Percentiles rank a stretch among this genome's conserved stretches.
phyloP scores from a whole-genome alignment of 2,329 filamentous ascomycete genomes.

The Pezicula carpinea region DNA sequence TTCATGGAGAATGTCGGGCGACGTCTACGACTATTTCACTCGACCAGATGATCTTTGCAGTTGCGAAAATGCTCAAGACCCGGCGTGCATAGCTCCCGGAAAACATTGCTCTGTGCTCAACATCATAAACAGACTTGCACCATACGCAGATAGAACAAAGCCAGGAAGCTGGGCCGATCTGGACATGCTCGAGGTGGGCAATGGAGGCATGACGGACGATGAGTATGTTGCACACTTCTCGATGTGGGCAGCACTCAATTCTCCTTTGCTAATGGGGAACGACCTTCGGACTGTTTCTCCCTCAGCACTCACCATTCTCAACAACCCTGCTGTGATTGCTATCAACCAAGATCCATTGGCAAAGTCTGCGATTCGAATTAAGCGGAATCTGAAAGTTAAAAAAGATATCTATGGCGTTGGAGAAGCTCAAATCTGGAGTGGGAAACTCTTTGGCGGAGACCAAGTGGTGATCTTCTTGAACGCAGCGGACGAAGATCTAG shows the following conservation, averaged over 20 bases:
- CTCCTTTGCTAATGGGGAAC: conserved; percentile 14
- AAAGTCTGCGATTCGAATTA: conserved; percentile 33
- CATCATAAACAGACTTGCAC: conserved; percentile 6
- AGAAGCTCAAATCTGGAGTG: conserved; percentile 44
- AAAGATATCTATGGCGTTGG: conserved; percentile 36
- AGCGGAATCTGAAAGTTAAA: conserved; percentile 31
- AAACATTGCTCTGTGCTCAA: conserved; percentile 3
- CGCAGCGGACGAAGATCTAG: conserved; percentile 34
- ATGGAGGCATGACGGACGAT: conserved; percentile 19
- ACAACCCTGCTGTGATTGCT: conserved; percentile 10
- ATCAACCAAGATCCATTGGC: conserved; percentile 24
- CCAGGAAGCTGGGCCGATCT: conserved; percentile 33
- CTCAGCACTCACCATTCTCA: conserved; percentile 28
- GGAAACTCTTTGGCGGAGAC: conserved; percentile 34
- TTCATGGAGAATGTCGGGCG: conserved; percentile 35
- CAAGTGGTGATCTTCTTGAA: conserved; percentile 43
- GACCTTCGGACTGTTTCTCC: not conserved
- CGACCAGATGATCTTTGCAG: conserved; percentile 18
- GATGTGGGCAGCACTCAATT: conserved; percentile 21
- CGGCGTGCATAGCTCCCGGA: conserved; percentile 16
- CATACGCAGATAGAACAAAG: conserved; percentile 1
- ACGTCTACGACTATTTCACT: conserved; percentile 27
- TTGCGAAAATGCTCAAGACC: conserved; percentile 10
- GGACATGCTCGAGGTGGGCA: conserved; percentile 29
- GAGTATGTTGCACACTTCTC: conserved; percentile 26